These are phyloP conservation scores for Trichoderma sp. DNA, from an alignment of 2,329 filamentous ascomycete genomes.

Conservation along the genomic window DNA sequence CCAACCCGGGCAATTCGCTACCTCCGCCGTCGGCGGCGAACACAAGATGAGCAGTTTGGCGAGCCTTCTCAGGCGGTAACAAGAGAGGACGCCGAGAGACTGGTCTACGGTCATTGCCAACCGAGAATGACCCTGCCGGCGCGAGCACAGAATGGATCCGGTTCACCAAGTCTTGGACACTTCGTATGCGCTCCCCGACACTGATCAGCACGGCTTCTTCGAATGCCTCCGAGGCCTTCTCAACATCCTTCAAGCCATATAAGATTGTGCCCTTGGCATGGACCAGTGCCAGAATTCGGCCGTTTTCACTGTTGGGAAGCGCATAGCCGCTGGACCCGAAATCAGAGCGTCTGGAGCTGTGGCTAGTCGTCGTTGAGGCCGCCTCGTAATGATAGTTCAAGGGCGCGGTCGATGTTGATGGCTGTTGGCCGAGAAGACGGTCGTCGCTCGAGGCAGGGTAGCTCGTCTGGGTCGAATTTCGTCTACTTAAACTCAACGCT, in stretches of 20 bases:
- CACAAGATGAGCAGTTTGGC: slow-evolving; percentile 78
- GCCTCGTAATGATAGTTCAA: neutral
- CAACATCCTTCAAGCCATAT: slow-evolving; percentile 83
- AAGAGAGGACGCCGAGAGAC: slow-evolving; percentile 61
- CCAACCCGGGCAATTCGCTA: slow-evolving; percentile 73
- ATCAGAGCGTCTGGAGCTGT: slow-evolving; percentile 32
- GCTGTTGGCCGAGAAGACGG: neutral
- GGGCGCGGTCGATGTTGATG: neutral
- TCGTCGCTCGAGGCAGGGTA: neutral
- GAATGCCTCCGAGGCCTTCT: slow-evolving; percentile 81
- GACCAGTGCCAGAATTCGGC: slow-evolving; percentile 86
- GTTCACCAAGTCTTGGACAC: slow-evolving; percentile 77
- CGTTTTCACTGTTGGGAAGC: slow-evolving; percentile 84
- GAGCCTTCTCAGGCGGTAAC: slow-evolving; percentile 78
- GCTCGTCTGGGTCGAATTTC: neutral
- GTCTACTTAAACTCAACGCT: slow-evolving; percentile 56
- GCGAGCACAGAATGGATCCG: slow-evolving; percentile 73
- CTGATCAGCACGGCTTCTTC: slow-evolving; percentile 94
- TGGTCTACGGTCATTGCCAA: slow-evolving; percentile 28
- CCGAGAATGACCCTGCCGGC: slow-evolving; percentile 31
- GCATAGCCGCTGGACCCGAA: slow-evolving; percentile 66
- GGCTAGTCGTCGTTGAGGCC: slow-evolving; percentile 7
- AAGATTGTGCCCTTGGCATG: slow-evolving; percentile 99
- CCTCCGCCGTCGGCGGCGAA: slow-evolving; percentile 74
- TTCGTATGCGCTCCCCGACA: slow-evolving; percentile 68